These are phyloP conservation scores for Pseudogymnoascus sp. DNA, from an alignment of 2,329 filamentous ascomycete species.

Conservation along the genomic window DNA sequence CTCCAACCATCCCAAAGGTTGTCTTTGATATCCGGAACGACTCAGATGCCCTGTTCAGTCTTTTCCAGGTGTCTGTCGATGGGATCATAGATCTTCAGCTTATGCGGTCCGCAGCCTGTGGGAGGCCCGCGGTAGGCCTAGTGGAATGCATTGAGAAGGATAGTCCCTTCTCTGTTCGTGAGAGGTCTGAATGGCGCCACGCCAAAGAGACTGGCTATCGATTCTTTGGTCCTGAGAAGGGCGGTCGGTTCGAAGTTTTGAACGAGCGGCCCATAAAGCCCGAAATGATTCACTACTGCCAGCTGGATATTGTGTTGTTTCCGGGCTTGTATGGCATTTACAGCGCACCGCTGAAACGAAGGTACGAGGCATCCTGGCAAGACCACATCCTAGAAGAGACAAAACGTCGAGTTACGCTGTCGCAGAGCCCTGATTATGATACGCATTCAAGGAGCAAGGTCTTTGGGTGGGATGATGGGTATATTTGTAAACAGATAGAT, in stretches of 20 bases:
- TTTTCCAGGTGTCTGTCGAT: slow-evolving; percentile 37
- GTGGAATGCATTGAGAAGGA: slow-evolving; percentile 34
- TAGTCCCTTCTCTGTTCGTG: slow-evolving; percentile 11
- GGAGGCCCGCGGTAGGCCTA: slow-evolving; percentile 30
- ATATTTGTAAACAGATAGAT: too few species aligned
- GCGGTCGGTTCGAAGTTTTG: slow-evolving; percentile 43
- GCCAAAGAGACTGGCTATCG: slow-evolving; percentile 33
- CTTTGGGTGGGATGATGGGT: too few species aligned
- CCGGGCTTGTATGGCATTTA: too few species aligned
- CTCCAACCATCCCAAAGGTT: slow-evolving; percentile 38
- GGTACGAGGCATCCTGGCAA: too few species aligned
- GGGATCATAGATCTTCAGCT: slow-evolving; percentile 50
- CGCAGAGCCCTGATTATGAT: too few species aligned
- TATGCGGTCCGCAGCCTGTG: slow-evolving; percentile 43
- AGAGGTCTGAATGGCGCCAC: slow-evolving; percentile 25
- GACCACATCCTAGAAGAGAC: too few species aligned
- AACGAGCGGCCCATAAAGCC: slow-evolving; percentile 33
- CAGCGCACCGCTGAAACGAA: too few species aligned
- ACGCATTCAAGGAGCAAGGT: too few species aligned
- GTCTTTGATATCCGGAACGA: slow-evolving; percentile 55
- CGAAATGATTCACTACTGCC: too few species aligned
- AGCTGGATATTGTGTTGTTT: too few species aligned
- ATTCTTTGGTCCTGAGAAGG: slow-evolving; percentile 36
- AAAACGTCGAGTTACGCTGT: too few species aligned
- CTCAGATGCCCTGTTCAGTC: slow-evolving; percentile 46